phyloP scores from a whole-genome alignment of 768 basidiomycete species.

The Rhodotorula paludigena region DNA sequence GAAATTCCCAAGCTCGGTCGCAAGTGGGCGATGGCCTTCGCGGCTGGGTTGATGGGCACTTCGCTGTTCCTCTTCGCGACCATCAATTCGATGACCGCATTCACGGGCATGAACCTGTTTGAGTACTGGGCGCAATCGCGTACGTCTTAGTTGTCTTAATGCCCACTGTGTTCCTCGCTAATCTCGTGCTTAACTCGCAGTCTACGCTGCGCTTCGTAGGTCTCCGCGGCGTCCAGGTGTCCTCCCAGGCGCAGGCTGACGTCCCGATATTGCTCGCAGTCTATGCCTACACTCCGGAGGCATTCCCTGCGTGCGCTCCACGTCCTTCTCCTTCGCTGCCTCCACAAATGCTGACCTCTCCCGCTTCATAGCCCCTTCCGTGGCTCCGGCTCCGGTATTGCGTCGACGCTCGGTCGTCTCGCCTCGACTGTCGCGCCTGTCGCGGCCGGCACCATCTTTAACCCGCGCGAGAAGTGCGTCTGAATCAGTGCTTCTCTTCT shows the following conservation, averaged over 20 bases:
- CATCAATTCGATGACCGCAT: not conserved
- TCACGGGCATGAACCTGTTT: slow-evolving; percentile 17
- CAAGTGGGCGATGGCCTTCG: slow-evolving; percentile 20
- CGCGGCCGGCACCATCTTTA: slow-evolving; percentile 27
- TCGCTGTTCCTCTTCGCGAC: slow-evolving; percentile 29
- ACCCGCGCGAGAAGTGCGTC: not conserved
- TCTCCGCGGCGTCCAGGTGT: too few species aligned
- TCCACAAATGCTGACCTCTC: not conserved
- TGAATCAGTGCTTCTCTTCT: not conserved
- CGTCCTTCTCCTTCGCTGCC: not conserved
- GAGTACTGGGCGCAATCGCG: slow-evolving; percentile 34
- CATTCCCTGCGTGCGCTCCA: slow-evolving; percentile 1
- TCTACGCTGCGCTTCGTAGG: slow-evolving; percentile 27
- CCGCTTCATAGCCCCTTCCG: slow-evolving; percentile 1
- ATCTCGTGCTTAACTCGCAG: not conserved
- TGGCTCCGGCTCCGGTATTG: slow-evolving; percentile 14
- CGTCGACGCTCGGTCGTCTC: slow-evolving; percentile 20
- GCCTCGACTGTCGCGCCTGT: slow-evolving; percentile 22
- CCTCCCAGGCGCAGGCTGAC: too few species aligned
- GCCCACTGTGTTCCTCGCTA: not conserved
- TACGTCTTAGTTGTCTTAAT: not conserved
- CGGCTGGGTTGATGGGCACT: slow-evolving; percentile 18
- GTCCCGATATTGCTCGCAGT: too few species aligned
- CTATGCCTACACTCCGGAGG: slow-evolving; percentile 21
- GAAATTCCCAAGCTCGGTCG: slow-evolving; percentile 23